Evolutionary conservation across 2,329 filamentous ascomycete genomes (phyloP).

Genomic region (Beauveria rudraprayagi): DNA sequence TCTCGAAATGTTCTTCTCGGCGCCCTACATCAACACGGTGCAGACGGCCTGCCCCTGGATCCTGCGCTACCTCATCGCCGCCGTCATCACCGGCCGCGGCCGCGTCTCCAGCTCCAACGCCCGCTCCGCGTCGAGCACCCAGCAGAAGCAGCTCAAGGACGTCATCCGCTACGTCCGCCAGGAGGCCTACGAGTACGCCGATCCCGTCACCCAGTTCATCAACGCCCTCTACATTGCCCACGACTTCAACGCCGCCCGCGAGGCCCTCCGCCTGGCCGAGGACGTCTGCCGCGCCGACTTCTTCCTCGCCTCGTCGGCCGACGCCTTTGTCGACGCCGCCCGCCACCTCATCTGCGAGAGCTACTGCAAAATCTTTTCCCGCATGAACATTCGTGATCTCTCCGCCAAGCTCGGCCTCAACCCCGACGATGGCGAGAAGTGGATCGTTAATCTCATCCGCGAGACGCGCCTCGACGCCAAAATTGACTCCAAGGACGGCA

Average conservation of each 20-base stretch:
- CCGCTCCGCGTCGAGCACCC: conserved; percentile 66
- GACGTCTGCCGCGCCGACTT: conserved; percentile 89
- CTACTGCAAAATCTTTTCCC: conserved; percentile 99
- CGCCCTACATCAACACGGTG: conserved; percentile 98
- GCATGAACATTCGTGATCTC: conserved; percentile 96
- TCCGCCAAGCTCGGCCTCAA: conserved; percentile 85
- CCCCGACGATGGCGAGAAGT: conserved; percentile 96
- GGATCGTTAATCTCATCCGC: conserved; percentile 98
- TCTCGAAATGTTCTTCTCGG: conserved; percentile 94
- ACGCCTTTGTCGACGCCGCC: conserved; percentile 87
- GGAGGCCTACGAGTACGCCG: conserved; percentile 94
- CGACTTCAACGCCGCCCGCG: conserved; percentile 85
- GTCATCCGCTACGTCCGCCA: conserved; percentile 91
- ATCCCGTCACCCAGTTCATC: conserved; percentile 93
- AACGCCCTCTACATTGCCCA: conserved; percentile 85
- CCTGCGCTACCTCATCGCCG: conserved; percentile 84
- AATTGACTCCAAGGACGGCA: conserved; percentile 98
- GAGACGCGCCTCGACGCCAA: conserved; percentile 97
- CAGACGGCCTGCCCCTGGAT: conserved; percentile 97
- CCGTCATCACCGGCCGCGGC: conserved; percentile 87
- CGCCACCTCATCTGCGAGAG: conserved; percentile 95
- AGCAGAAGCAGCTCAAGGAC: conserved; percentile 99
- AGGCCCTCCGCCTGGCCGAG: conserved; percentile 82
- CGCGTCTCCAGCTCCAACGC: conserved; percentile 71
- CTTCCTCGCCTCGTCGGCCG: conserved; percentile 79